Conservation (phyloP, 495 filamentous ascomycete species). For the Neurospora sp. region DNA sequence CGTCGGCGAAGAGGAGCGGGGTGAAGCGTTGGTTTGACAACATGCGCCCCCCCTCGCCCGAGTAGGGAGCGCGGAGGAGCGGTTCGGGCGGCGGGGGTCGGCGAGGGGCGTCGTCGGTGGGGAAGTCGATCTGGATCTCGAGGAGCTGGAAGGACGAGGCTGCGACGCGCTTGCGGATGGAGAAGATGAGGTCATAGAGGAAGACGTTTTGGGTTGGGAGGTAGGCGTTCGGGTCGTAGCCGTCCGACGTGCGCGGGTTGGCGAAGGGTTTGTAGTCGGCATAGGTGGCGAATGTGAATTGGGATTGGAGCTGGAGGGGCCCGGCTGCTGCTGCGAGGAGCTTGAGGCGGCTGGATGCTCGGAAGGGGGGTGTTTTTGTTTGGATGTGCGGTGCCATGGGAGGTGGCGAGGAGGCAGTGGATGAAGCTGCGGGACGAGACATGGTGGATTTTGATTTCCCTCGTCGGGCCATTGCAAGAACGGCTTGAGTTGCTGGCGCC, state of each 20-base stretch:
- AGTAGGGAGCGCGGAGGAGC: neutral
- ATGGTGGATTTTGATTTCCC: neutral
- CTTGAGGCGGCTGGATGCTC: neutral
- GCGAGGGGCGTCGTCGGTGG: neutral
- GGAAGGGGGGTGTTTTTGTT: neutral
- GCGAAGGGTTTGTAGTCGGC: neutral
- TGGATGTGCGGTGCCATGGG: neutral
- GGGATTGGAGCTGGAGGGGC: neutral
- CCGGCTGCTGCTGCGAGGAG: neutral
- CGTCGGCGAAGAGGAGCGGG: neutral
- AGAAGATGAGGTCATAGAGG: slow-evolving; percentile 1
- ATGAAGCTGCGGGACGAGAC: no score
- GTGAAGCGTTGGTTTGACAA: neutral
- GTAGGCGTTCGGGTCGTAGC: neutral
- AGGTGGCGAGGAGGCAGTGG: no score
- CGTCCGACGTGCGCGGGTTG: neutral
- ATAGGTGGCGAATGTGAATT: neutral
- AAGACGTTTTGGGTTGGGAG: neutral
- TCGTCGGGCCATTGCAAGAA: neutral
- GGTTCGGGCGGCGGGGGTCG: neutral
- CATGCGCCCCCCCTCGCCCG: neutral
- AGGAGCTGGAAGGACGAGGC: neutral
- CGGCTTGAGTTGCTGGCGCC: neutral
- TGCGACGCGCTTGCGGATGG: neutral
- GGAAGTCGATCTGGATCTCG: neutral